These are phyloP conservation scores for Rhododendron williamsianum DNA, from an alignment of 148 eudicot genomes.

Conservation along the genomic window DNA sequence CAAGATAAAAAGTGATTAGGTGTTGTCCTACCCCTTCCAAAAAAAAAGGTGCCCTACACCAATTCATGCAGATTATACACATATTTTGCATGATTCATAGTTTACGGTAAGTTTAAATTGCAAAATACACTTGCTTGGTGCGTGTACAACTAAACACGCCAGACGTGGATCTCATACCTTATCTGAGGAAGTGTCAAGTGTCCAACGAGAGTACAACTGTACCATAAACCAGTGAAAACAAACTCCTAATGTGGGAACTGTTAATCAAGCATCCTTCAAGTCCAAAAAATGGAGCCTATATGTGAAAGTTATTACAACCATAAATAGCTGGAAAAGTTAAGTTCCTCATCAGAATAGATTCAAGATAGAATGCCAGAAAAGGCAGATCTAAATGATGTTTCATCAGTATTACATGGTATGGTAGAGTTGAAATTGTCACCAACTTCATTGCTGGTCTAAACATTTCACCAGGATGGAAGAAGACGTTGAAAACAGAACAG, in stretches of 20 bases:
- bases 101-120: background rate
- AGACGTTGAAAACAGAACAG: background rate
- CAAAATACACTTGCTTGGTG: background rate
- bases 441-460: constrained; percentile 3
- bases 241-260: background rate
- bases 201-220: background rate
- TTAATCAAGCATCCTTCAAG: background rate
- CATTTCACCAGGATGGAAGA: background rate
- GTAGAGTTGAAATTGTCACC: background rate
- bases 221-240: background rate
- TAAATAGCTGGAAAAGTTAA: background rate
- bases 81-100: background rate
- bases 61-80: background rate
- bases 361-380: background rate
- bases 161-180: background rate
- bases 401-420: background rate
- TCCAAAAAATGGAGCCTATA: background rate
- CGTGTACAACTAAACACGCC: background rate
- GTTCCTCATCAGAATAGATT: background rate
- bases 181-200: background rate
- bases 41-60: too few species aligned
- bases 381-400: background rate
- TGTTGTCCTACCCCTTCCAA: background rate
- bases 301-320: background rate
- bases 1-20: background rate